Conservation (phyloP, 352 stramenopile species). For the Phytophthora brassicae region DNA sequence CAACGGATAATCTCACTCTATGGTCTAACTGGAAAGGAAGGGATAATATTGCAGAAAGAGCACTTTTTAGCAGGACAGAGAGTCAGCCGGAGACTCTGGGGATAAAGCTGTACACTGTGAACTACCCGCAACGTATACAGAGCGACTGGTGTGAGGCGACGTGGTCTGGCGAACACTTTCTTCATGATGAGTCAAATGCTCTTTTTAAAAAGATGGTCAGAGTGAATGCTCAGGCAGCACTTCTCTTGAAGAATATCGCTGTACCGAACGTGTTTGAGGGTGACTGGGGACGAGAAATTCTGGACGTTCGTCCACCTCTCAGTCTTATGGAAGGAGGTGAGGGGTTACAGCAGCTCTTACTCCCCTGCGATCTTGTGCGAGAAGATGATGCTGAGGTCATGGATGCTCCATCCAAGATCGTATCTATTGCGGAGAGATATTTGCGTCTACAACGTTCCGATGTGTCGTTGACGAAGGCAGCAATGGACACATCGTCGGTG, state of each 20-base stretch:
- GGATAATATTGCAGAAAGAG: background rate
- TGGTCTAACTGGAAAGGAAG: constrained; percentile 12
- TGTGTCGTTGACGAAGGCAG: constrained; percentile 33
- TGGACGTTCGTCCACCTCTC: background rate
- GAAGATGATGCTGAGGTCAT: constrained; percentile 23
- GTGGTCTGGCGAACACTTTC: constrained; percentile 1
- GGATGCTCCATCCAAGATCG: constrained; percentile 20
- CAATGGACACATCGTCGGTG: constrained; percentile 34
- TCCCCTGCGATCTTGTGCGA: constrained; percentile 27
- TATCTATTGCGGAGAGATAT: constrained; percentile 16
- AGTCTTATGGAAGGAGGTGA: background rate
- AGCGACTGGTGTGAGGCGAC: constrained; percentile 21
- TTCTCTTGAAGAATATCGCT: constrained; percentile 20
- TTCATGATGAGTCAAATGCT: constrained; percentile 22
- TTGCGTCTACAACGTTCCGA: constrained; percentile 21
- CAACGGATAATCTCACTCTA: background rate
- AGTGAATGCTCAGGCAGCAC: constrained; percentile 10
- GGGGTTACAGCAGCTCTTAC: constrained; percentile 25
- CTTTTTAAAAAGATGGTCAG: constrained; percentile 22
- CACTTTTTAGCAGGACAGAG: background rate
- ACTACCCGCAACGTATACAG: constrained; percentile 12
- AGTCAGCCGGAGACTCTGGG: background rate
- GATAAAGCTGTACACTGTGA: background rate
- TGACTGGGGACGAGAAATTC: constrained; percentile 1
- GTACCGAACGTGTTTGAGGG: constrained; percentile 23